phyloP scores from a whole-genome alignment of 2,329 filamentous ascomycete species.

The Stagonosporopsis chrysanthemi region DNA sequence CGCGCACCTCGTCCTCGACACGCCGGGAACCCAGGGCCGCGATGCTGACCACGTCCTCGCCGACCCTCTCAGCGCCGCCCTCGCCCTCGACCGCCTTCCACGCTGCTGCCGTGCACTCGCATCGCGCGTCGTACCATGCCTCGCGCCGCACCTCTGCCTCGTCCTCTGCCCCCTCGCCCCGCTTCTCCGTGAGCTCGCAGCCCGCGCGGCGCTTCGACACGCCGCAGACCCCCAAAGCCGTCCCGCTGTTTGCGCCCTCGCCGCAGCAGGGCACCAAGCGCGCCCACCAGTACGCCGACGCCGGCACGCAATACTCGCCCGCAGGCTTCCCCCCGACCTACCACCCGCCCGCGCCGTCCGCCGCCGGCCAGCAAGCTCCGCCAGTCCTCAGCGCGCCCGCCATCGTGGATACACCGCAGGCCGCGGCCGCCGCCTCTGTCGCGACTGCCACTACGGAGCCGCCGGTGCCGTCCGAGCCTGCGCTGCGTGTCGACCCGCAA shows the following conservation, averaged over 20 bases:
- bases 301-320: constrained; percentile 63
- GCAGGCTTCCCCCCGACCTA: constrained; percentile 56
- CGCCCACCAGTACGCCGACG: constrained; percentile 58
- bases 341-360: constrained; percentile 26
- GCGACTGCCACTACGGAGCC: constrained; percentile 44
- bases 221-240: constrained; percentile 31
- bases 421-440: constrained; percentile 44
- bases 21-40: not conserved
- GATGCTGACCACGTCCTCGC: constrained; percentile 48
- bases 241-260: constrained; percentile 39
- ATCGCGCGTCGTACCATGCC: constrained; percentile 18
- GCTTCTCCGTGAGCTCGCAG: constrained; percentile 42
- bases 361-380: constrained; percentile 7
- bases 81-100: constrained; percentile 48
- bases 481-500: constrained; percentile 46
- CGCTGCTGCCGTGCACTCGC: constrained; percentile 25
- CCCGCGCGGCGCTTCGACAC: constrained; percentile 40
- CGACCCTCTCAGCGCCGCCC: constrained; percentile 47
- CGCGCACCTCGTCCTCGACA: not conserved
- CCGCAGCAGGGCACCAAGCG: constrained; percentile 41
- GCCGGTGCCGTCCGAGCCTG: constrained; percentile 35
- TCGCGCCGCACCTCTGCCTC: constrained; percentile 41
- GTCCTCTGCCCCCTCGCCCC: constrained; percentile 42
- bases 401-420: constrained; percentile 27
- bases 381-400: constrained; percentile 24